A percentile compares a stretch with the other conserved stretches of the same genome.
These are phyloP conservation scores for Podaxis sp. DNA, from an alignment of 768 basidiomycete genomes.

Conservation along the genomic window DNA sequence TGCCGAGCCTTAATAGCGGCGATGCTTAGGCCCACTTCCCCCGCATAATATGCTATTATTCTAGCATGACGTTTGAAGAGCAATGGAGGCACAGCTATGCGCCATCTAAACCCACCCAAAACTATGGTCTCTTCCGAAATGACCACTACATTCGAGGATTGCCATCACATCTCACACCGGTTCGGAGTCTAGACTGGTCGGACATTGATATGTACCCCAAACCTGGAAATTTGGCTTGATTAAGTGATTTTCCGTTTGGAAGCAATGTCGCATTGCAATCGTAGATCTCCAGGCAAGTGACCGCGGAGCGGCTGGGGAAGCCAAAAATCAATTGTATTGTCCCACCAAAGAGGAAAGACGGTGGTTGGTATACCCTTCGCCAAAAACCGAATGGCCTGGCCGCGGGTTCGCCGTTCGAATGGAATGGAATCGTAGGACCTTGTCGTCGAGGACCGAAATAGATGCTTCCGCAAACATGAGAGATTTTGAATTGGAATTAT, in stretches of 20 bases:
- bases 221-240: constrained; percentile 1
- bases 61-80: not conserved
- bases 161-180: not conserved
- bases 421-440: not conserved
- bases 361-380: not conserved
- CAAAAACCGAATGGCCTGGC: not conserved
- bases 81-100: not conserved
- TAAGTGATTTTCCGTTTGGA: constrained; percentile 9
- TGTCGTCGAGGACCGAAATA: not conserved
- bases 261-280: constrained; percentile 1
- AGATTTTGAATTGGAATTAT: not conserved
- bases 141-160: not conserved
- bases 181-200: not conserved
- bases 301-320: constrained; percentile 16
- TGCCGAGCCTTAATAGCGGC: not conserved
- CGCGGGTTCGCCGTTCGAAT: not conserved
- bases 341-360: not conserved
- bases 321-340: constrained; percentile 1
- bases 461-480: not conserved
- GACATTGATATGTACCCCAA: not conserved
- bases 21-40: not conserved
- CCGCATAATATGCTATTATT: not conserved
- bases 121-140: not conserved
- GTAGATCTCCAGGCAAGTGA: constrained; percentile 10
- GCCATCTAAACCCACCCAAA: not conserved